Percentiles rank a stretch among this genome's conserved stretches.
Conservation (phyloP, 2,329 filamentous ascomycete species). For the Colletotrichum sp. region DNA sequence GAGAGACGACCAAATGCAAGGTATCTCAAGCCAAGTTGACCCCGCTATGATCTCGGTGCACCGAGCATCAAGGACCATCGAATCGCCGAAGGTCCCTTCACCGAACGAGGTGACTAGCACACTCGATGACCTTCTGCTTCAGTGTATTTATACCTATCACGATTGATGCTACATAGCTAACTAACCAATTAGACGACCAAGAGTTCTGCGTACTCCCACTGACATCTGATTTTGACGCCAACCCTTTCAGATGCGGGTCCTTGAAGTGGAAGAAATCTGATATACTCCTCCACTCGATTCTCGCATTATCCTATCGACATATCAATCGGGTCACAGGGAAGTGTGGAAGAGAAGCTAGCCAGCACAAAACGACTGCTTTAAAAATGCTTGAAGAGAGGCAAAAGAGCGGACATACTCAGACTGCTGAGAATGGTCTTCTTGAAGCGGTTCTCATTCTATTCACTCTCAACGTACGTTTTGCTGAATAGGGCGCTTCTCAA, state of each 20-base stretch:
- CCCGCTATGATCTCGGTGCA: background rate
- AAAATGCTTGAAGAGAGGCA: slow-evolving; percentile 27
- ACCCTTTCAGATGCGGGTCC: slow-evolving; percentile 34
- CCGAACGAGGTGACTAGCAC: background rate
- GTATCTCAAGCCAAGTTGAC: background rate
- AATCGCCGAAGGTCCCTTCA: background rate
- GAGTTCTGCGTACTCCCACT: slow-evolving; percentile 38
- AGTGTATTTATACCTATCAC: background rate
- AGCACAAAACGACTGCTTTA: slow-evolving; percentile 27
- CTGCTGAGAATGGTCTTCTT: slow-evolving; percentile 22
- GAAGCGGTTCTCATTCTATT: slow-evolving; percentile 35
- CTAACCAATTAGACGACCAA: slow-evolving; percentile 30
- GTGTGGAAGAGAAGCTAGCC: slow-evolving; percentile 24
- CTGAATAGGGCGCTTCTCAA: background rate
- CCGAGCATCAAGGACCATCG: background rate
- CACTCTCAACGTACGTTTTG: slow-evolving; percentile 33
- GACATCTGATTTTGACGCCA: slow-evolving; percentile 33
- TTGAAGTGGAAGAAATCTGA: slow-evolving; percentile 26
- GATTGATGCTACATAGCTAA: background rate
- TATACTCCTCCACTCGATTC: slow-evolving; percentile 35
- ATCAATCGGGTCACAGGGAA: slow-evolving; percentile 29
- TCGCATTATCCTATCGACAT: slow-evolving; percentile 34
- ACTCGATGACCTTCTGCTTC: background rate
- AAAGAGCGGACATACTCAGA: background rate
- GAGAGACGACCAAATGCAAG: background rate